Percentiles rank a stretch among this genome's conserved stretches.
These are phyloP conservation scores for Ramalina intermedia DNA, from an alignment of 495 filamentous ascomycete species.

Conservation along the genomic window DNA sequence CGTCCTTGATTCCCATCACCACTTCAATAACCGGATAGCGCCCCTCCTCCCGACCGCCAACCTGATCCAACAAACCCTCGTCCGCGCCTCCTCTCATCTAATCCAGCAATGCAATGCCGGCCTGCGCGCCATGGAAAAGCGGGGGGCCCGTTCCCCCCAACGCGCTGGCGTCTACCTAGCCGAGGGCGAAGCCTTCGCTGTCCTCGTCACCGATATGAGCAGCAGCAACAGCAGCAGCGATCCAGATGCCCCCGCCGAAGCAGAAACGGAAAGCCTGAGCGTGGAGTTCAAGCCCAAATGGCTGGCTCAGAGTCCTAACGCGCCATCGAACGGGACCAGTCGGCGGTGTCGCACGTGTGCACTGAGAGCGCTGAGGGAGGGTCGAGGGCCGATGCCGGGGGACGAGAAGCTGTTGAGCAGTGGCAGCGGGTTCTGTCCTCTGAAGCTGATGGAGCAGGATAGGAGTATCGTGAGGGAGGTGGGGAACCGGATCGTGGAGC, in stretches of 20 bases:
- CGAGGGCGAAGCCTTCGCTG: constrained; percentile 41
- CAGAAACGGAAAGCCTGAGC: constrained; percentile 11
- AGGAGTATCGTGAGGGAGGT: constrained; percentile 23
- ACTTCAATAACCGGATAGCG: constrained; percentile 42
- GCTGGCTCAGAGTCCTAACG: constrained; percentile 70
- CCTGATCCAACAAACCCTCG: constrained; percentile 45
- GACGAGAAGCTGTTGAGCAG: constrained; percentile 1
- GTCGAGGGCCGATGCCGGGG: constrained; percentile 12
- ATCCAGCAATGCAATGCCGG: constrained; percentile 36
- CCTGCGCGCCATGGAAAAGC: constrained; percentile 25
- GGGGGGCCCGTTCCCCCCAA: constrained; percentile 24
- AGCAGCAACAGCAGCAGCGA: constrained; percentile 20
- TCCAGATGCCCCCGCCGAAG: constrained; percentile 6
- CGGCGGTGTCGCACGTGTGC: constrained; percentile 80
- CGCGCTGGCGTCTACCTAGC: constrained; percentile 47
- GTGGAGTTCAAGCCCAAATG: constrained; percentile 91
- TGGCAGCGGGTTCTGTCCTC: constrained; percentile 33
- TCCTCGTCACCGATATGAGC: constrained; percentile 75
- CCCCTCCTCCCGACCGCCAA: constrained; percentile 42
- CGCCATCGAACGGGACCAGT: constrained; percentile 36
- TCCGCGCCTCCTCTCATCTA: constrained; percentile 33
- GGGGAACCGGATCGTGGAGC: constrained; percentile 17
- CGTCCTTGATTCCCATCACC: constrained; percentile 38
- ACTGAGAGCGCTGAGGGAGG: constrained; percentile 43
- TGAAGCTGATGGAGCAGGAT: constrained; percentile 36